A percentile compares a stretch with the other conserved stretches of the same genome.
Evolutionary conservation across 805 yeast species (phyloP).

Genomic region (Saccharomycopsis lassenensis): DNA sequence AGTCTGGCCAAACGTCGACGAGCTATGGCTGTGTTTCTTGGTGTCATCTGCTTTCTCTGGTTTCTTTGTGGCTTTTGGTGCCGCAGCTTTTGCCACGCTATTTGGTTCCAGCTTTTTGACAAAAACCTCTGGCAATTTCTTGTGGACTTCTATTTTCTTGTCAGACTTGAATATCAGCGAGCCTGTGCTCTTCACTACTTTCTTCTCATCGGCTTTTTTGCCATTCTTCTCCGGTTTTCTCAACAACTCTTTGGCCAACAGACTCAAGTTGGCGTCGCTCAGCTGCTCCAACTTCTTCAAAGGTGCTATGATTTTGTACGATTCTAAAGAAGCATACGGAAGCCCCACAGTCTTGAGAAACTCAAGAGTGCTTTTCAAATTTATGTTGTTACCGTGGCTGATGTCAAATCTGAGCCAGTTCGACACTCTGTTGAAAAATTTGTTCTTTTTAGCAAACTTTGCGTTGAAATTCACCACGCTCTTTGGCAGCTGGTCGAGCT

Average conservation of each 20-base stretch:
- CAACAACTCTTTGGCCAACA: constrained; percentile 2
- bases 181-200: not conserved
- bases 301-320: constrained; percentile 13
- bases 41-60: not conserved
- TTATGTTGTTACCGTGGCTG: constrained; percentile 6
- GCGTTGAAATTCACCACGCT: constrained; percentile 11
- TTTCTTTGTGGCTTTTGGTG: not conserved
- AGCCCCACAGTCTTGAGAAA: constrained; percentile 14
- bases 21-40: constrained; percentile 7
- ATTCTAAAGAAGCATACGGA: constrained; percentile 5
- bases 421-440: constrained; percentile 17
- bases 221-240: not conserved
- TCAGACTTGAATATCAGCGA: not conserved
- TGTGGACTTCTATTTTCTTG: too few relatives aligned
- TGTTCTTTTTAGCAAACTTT: constrained; percentile 12
- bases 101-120: too few relatives aligned
- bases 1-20: constrained; percentile 4
- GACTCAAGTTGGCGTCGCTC: too few relatives aligned
- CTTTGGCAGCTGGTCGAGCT: constrained; percentile 1
- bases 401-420: constrained; percentile 18
- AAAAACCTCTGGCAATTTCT: too few relatives aligned
- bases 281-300: constrained; percentile 8
- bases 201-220: not conserved
- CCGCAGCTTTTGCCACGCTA: not conserved
- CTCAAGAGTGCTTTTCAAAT: constrained; percentile 6